A percentile compares a stretch with the other conserved stretches of the same genome.
Conservation (phyloP, 176 grass and related monocot species). For the Bromus sterilis region DNA sequence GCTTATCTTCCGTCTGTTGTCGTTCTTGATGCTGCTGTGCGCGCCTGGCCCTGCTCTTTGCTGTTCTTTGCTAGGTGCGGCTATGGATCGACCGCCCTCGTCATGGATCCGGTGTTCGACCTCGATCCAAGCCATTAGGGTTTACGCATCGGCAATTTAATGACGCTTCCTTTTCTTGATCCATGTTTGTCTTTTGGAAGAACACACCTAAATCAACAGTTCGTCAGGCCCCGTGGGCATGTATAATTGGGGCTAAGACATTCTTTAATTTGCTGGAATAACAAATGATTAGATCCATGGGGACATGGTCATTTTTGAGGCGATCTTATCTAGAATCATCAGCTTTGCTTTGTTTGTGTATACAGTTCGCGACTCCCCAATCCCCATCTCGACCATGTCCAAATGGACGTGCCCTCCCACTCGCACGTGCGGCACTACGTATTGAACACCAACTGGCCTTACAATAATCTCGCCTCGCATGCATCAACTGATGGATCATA, state of each 20-base stretch:
- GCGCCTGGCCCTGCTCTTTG: not conserved
- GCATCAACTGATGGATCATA: not conserved
- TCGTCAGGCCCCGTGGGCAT: not conserved
- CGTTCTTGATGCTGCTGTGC: not conserved
- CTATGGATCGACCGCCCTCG: not conserved
- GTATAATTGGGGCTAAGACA: not conserved
- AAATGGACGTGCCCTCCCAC: not conserved
- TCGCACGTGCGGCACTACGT: not conserved
- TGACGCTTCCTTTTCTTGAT: not conserved
- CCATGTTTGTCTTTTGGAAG: not conserved
- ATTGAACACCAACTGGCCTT: not conserved
- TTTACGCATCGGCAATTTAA: not conserved
- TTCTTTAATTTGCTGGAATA: not conserved
- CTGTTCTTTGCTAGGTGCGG: not conserved
- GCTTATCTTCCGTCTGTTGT: not conserved
- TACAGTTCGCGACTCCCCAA: not conserved
- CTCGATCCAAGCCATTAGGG: not conserved
- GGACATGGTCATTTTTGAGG: not conserved
- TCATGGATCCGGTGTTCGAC: not conserved
- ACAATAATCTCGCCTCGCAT: not conserved
- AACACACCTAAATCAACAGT: not conserved
- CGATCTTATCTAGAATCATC: constrained; percentile 6
- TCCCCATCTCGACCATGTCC: not conserved
- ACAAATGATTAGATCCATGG: not conserved
- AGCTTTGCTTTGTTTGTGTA: not conserved